Conservation (phyloP, 495 filamentous ascomycete species). For the Aspergillus coremiiformis region DNA sequence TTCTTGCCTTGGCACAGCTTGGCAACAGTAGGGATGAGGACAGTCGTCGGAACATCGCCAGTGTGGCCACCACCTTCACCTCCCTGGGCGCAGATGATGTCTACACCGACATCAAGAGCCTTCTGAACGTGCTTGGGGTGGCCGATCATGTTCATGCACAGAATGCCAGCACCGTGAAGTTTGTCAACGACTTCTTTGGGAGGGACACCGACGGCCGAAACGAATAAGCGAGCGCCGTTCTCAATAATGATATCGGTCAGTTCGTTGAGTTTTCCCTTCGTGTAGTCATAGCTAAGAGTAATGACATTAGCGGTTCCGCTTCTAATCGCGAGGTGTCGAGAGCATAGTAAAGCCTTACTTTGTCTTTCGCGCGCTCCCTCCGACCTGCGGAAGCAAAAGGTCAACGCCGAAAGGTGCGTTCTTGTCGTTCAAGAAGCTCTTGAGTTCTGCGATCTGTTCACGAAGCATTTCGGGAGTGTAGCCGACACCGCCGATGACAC, state of each 20-base stretch:
- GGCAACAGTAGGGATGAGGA: slow-evolving; percentile 86
- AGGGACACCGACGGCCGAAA: slow-evolving; percentile 92
- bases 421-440: slow-evolving; percentile 83
- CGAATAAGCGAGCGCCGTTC: slow-evolving; percentile 84
- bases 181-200: slow-evolving; percentile 81
- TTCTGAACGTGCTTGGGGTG: slow-evolving; percentile 98
- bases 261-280: slow-evolving; percentile 93
- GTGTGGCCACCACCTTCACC: slow-evolving; percentile 91
- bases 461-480: slow-evolving; percentile 96
- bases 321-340: background rate
- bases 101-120: slow-evolving; percentile 78
- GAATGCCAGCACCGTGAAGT: slow-evolving; percentile 76
- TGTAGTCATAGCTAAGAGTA: slow-evolving; percentile 86
- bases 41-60: slow-evolving; percentile 78
- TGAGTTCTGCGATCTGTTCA: slow-evolving; percentile 91
- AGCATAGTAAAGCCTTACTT: slow-evolving; percentile 54
- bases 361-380: slow-evolving; percentile 86
- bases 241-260: slow-evolving; percentile 89
- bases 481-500: slow-evolving; percentile 92
- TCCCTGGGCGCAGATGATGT: slow-evolving; percentile 91
- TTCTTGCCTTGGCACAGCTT: slow-evolving; percentile 72
- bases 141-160: slow-evolving; percentile 99
- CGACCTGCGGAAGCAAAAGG: slow-evolving; percentile 88
- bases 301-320: slow-evolving; percentile 14
- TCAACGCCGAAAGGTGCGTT: slow-evolving; percentile 98